Conservation (phyloP, 2,329 filamentous ascomycete species). For the Calonectria ilicicola region DNA sequence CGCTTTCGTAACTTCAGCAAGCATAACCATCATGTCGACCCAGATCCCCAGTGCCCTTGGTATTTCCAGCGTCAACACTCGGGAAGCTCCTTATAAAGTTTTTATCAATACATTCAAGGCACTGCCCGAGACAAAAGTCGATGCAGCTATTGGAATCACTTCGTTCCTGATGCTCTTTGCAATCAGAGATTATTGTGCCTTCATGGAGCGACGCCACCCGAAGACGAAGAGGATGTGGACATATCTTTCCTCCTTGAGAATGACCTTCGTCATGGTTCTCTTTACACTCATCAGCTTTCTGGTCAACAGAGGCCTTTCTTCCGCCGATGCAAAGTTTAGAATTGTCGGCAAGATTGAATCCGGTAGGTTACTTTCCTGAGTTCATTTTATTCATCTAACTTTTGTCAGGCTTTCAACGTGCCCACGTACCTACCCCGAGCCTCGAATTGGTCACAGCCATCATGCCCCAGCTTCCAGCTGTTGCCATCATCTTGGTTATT, state of each 20-base stretch:
- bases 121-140: constrained; percentile 62
- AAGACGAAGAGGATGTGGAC: constrained; percentile 74
- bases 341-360: constrained; percentile 75
- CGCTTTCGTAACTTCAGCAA: constrained; percentile 63
- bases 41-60: constrained; percentile 60
- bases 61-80: constrained; percentile 57
- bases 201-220: constrained; percentile 71
- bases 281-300: constrained; percentile 81
- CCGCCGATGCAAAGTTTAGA: constrained; percentile 66
- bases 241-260: constrained; percentile 79
- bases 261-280: constrained; percentile 80
- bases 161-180: constrained; percentile 75
- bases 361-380: constrained; percentile 51
- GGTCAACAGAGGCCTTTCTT: constrained; percentile 66
- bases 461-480: constrained; percentile 73
- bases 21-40: constrained; percentile 62
- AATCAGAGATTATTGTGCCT: constrained; percentile 71
- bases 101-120: constrained; percentile 57
- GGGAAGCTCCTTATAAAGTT: constrained; percentile 58
- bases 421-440: constrained; percentile 69
- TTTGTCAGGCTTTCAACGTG: constrained; percentile 69
- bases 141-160: constrained; percentile 79
- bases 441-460: constrained; percentile 67
- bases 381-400: constrained; percentile 22
- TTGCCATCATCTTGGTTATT: constrained; percentile 82